Percentiles rank a stretch among this genome's conserved stretches.
Conservation (phyloP, 306 rosid species). For the Dalbergia oliveri region DNA sequence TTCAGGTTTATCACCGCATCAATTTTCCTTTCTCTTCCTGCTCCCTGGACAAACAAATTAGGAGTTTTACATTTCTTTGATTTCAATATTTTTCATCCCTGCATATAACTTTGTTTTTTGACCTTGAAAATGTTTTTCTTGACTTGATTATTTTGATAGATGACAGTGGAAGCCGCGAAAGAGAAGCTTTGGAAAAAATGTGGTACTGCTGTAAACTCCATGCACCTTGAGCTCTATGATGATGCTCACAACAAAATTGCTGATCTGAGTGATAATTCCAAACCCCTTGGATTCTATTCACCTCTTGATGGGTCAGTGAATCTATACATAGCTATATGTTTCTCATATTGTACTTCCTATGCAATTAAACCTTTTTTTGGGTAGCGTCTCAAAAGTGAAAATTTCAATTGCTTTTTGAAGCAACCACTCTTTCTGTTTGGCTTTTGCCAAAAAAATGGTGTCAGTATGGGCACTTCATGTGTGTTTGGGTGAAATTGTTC, state of each 20-base stretch:
- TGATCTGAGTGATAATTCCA: constrained; percentile 67
- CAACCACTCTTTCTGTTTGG: neutral
- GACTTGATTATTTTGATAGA: constrained; percentile 45
- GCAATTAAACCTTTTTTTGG: too few relatives aligned
- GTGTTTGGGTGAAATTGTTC: neutral
- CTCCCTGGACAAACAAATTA: neutral
- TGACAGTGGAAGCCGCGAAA: constrained; percentile 72
- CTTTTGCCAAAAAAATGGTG: neutral
- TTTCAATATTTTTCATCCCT: neutral
- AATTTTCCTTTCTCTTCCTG: neutral
- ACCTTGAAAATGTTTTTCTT: neutral
- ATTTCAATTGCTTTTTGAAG: neutral
- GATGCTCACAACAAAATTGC: constrained; percentile 67
- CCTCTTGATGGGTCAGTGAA: constrained; percentile 77
- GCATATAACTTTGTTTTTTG: neutral
- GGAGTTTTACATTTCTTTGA: neutral
- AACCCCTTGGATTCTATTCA: constrained; percentile 76
- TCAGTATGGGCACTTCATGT: neutral
- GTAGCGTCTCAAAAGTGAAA: neutral
- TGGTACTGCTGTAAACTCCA: constrained; percentile 78
- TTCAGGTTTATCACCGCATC: constrained; percentile 52
- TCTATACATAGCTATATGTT: neutral
- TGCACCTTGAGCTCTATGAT: constrained; percentile 81
- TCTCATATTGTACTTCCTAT: neutral
- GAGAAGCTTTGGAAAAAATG: constrained; percentile 90